Evolutionary conservation across 2,329 filamentous ascomycete species (phyloP), one percentile per base, ranked within the genome.

Genomic region (Aspergillus calidoustus): DNA sequence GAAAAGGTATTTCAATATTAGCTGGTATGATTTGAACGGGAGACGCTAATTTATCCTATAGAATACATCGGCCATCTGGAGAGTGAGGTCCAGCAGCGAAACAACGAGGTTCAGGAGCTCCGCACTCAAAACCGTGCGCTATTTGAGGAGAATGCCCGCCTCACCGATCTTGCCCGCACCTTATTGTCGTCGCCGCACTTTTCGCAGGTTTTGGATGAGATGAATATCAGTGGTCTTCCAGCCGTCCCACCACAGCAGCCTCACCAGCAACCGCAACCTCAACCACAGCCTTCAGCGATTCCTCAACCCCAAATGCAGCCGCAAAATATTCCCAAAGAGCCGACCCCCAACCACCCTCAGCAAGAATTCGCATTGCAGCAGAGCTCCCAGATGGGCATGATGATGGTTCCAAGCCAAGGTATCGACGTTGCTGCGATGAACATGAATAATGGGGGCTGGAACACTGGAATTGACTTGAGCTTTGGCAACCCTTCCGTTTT

Each of bases 31-130:
- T 17, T 55, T 38, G 55, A 59, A 67, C 64, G 13, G 23, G 19
- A 17, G 25, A 57, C 58, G 68, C 86, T 91, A 84, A 91, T 77
- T 47, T 60, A 15, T 31, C 60, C n/a, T 28, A 47, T 72, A 98
- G 95, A 98, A 85, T 98, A 98, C 82, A 98, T 99, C 74, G 87
- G 88, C 65, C 93, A 98, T 78, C 90, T 99, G 17, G 95, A 99
- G 82, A 84, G 86, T 65, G 94, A 98, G 77, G 90, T 97, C 69
- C 90, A 92, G 58, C 84, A 83, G 72, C 96, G 95, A 81, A 88
- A 90, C 46, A 91, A 89, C 67, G 94, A 98, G 82, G 89, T 90
- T 68, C 90, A 89, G 66, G 90, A 93, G 50, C 85, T 97, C 38
- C 90, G 91, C 65, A 80, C 85, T 41, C 89, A 96, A 78, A 98